Evolutionary conservation across 345 rosid genomes (phyloP).

Genomic region (Turritis glabra): DNA sequence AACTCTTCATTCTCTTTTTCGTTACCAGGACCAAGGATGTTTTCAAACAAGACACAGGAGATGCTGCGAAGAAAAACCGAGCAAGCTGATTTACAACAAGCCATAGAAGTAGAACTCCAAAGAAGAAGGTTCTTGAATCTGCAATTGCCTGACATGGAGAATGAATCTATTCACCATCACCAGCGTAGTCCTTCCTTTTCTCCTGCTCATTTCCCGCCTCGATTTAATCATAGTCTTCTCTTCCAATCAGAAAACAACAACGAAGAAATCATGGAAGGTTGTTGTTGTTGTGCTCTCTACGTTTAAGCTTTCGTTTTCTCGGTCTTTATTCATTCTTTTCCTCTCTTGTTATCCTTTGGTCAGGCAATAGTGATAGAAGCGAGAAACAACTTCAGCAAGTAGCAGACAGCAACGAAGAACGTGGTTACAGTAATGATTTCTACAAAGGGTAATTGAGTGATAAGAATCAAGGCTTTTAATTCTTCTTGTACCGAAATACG

Average conservation of each 20-base stretch:
- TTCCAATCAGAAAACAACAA: slow-evolving; percentile 41
- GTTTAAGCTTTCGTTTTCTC: neutral
- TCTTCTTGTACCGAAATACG: neutral
- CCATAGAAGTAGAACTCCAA: slow-evolving; percentile 75
- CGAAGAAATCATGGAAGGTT: slow-evolving; percentile 39
- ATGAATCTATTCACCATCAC: slow-evolving; percentile 49
- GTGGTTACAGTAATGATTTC: slow-evolving; percentile 1
- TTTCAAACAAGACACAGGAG: slow-evolving; percentile 50
- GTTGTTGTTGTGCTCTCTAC: neutral
- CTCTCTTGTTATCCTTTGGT: neutral
- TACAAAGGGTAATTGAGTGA: slow-evolving; percentile 22
- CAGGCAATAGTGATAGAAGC: slow-evolving; percentile 15
- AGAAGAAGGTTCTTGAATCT: slow-evolving; percentile 75
- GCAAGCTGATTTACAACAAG: slow-evolving; percentile 81
- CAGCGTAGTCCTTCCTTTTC: slow-evolving; percentile 67
- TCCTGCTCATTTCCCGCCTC: slow-evolving; percentile 38
- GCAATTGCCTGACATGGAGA: slow-evolving; percentile 68
- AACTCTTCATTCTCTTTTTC: neutral
- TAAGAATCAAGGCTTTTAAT: neutral
- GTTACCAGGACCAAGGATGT: slow-evolving; percentile 57
- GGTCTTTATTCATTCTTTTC: neutral
- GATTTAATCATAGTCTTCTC: slow-evolving; percentile 36
- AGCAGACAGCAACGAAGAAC: slow-evolving; percentile 17
- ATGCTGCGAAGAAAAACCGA: slow-evolving; percentile 69
- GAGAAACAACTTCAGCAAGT: slow-evolving; percentile 1